These are phyloP conservation scores for Pseudogymnoascus sp. DNA, from an alignment of 2,329 filamentous ascomycete genomes.

Conservation along the genomic window DNA sequence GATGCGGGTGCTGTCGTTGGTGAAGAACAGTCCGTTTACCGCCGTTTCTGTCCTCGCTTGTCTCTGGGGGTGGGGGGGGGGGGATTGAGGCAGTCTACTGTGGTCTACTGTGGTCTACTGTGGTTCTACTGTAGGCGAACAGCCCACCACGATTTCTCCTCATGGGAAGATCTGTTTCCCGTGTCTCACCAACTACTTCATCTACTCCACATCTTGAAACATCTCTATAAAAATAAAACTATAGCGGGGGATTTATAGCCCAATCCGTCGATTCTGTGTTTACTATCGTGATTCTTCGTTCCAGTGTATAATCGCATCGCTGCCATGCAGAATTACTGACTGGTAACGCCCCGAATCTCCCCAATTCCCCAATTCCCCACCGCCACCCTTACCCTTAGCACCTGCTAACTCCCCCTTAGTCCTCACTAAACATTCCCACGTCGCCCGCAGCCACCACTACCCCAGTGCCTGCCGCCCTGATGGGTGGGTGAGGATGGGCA, in stretches of 20 bases:
- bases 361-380: background rate
- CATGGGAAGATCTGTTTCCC: background rate
- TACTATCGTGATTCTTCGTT: background rate
- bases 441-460: too few species aligned
- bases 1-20: background rate
- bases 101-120: background rate
- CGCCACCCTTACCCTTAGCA: background rate
- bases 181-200: background rate
- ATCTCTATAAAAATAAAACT: background rate
- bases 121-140: too few species aligned
- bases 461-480: too few species aligned
- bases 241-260: background rate
- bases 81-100: background rate
- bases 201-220: background rate
- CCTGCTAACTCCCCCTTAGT: background rate
- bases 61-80: background rate
- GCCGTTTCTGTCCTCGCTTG: background rate
- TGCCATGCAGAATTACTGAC: background rate
- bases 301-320: background rate
- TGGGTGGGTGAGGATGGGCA: background rate
- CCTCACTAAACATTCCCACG: background rate
- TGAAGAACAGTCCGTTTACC: background rate
- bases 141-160: background rate
- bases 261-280: background rate
- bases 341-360: background rate